Evolutionary conservation across 2,329 filamentous ascomycete genomes (phyloP).

Genomic region (Gaeumannomyces tritici): DNA sequence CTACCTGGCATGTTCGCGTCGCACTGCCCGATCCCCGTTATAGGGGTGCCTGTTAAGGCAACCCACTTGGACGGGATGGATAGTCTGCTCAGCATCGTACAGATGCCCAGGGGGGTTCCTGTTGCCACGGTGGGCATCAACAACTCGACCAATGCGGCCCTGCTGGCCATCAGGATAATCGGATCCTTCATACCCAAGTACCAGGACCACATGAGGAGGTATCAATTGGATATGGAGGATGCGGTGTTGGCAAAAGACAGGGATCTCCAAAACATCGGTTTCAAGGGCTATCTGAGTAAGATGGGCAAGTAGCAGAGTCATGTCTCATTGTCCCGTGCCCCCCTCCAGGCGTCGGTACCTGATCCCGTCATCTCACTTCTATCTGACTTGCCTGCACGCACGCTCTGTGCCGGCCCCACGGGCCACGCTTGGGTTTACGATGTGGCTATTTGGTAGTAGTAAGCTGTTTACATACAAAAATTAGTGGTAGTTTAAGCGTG

Average conservation of each 20-base stretch:
- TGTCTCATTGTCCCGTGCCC: too few species aligned
- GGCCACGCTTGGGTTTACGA: too few species aligned
- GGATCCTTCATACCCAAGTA: not conserved
- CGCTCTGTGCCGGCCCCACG: too few species aligned
- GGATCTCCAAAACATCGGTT: not conserved
- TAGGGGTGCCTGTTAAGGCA: constrained; percentile 69
- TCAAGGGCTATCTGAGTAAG: not conserved
- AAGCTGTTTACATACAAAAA: too few species aligned
- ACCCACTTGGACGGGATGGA: constrained; percentile 64
- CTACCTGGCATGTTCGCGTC: constrained; percentile 68
- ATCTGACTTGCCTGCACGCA: too few species aligned
- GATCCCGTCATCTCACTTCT: too few species aligned
- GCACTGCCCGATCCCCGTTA: constrained; percentile 62
- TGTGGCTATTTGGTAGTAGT: too few species aligned
- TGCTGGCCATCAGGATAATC: not conserved
- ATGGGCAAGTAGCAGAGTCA: constrained; percentile 3
- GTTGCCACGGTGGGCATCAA: constrained; percentile 72
- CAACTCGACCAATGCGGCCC: constrained; percentile 62
- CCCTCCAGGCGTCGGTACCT: too few species aligned
- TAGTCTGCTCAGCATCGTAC: constrained; percentile 62
- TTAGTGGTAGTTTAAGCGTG: too few species aligned
- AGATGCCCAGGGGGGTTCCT: constrained; percentile 67
- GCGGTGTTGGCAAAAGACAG: constrained; percentile 1
- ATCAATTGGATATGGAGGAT: constrained; percentile 1
- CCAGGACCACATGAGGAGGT: constrained; percentile 1